phyloP scores from a whole-genome alignment of 257 asterid genomes.

The Avicennia marina region DNA sequence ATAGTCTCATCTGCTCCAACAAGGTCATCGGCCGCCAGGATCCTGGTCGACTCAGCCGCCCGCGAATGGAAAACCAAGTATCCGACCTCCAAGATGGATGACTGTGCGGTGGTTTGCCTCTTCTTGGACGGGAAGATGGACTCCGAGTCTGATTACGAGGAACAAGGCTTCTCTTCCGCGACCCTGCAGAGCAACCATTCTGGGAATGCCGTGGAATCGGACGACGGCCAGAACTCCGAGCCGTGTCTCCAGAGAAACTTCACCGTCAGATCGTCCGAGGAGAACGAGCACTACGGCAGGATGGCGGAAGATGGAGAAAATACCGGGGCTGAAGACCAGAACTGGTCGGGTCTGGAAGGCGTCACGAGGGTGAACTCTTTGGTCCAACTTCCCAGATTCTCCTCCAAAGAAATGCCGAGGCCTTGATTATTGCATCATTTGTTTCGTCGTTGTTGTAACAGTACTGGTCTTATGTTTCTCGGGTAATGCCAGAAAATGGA shows the following conservation, averaged over 20 bases:
- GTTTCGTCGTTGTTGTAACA: slow-evolving; percentile 3
- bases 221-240: slow-evolving; percentile 69
- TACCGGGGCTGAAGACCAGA: slow-evolving; percentile 43
- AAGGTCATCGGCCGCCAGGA: slow-evolving; percentile 77
- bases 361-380: slow-evolving; percentile 93
- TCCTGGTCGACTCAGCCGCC: slow-evolving; percentile 78
- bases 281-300: slow-evolving; percentile 38
- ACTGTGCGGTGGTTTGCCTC: slow-evolving; percentile 92
- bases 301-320: slow-evolving; percentile 30
- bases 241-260: slow-evolving; percentile 77
- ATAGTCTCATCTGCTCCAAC: slow-evolving; percentile 70
- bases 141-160: slow-evolving; percentile 75
- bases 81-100: slow-evolving; percentile 95
- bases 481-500: slow-evolving; percentile 16
- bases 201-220: slow-evolving; percentile 65
- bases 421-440: slow-evolving; percentile 20
- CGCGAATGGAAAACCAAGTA: slow-evolving; percentile 90
- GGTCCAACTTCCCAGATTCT: slow-evolving; percentile 94
- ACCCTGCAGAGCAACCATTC: slow-evolving; percentile 78
- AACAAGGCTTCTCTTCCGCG: slow-evolving; percentile 76
- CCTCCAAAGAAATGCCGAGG: slow-evolving; percentile 70
- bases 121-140: slow-evolving; percentile 91
- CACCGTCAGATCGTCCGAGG: slow-evolving; percentile 71
- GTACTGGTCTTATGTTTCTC: slow-evolving; percentile 7
- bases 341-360: slow-evolving; percentile 97